Evolutionary conservation across 2,329 filamentous ascomycete species (phyloP).

Genomic region (Aspergillus udagawae): DNA sequence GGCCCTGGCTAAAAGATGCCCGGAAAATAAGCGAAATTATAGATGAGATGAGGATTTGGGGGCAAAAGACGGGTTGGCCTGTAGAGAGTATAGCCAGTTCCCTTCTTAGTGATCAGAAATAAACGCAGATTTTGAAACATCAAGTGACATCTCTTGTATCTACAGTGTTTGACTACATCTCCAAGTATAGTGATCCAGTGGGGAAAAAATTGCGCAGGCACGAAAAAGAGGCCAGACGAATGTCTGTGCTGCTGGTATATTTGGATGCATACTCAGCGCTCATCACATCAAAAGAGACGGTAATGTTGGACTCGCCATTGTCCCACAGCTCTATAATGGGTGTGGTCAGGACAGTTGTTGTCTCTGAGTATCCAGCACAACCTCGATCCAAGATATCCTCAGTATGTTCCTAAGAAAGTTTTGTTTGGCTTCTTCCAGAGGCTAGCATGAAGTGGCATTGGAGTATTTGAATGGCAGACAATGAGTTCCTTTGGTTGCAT

Average conservation of each 20-base stretch:
- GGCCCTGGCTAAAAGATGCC: slow-evolving; percentile 11
- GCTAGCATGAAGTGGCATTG: no score
- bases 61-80: slow-evolving; percentile 6
- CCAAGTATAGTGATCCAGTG: no score
- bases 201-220: no score
- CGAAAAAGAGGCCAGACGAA: neutral
- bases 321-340: neutral
- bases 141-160: no score
- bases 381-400: neutral
- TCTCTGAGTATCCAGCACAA: neutral
- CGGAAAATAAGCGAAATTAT: neutral
- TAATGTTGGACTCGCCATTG: neutral
- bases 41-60: slow-evolving; percentile 1
- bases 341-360: neutral
- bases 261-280: neutral
- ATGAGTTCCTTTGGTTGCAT: no score
- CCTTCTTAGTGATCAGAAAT: neutral
- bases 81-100: neutral
- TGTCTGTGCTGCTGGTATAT: neutral
- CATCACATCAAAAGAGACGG: neutral
- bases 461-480: no score
- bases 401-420: no score
- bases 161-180: no score
- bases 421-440: no score
- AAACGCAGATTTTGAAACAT: no score